Evolutionary conservation across 176 grass and related monocot genomes (phyloP), one percentile per base, ranked within the genome.

Genomic region (Carex scoparia): DNA sequence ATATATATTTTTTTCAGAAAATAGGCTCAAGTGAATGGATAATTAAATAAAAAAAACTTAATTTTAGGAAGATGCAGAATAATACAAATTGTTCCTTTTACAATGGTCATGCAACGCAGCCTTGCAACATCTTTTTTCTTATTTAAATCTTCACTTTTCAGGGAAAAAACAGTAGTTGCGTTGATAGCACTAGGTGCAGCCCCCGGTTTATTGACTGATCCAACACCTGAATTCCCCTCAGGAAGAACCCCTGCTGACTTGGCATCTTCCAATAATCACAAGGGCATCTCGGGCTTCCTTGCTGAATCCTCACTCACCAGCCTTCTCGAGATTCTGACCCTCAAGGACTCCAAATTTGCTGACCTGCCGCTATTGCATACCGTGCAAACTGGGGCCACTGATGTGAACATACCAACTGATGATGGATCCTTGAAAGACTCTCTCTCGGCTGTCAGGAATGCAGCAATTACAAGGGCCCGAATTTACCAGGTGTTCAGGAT

Each of bases 221-320:
- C 96, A 42, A 95, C 91, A 3, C 93, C 91, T 15, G 87, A 91
- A 88, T 95, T 87, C 75, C 85, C 90, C 67, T 68, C 93, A 57
- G 96, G 96, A 92, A 92, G 84, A 85, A 92, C 93, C 56, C 93
- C 96, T 73, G 93, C 96, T 89, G 96, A 99, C 91, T 88, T 99
- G 86, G 96, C 96, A 15, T 95, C 90, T 27, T 19, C 85, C 84
- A 99, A 99, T 87, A 93, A 89, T 61, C 89, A 99, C 87, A 99
- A 87, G 88, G 96, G 93, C 60, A 95, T 99, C 87, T 92, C 93
- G 72, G 96, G 96, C 44, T 99, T 99, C 88, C 87, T 99, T 11
- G 96, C 93, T 51, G 96, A 99, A 80, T 94, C 86, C 83, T 94
- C 91, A 56, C 88, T 99, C 82, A 99, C 87, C 46, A 94, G 87